Evolutionary conservation across 2,329 filamentous ascomycete species (phyloP), one percentile per base, ranked within the genome.

Genomic region (Alternaria triticimaculans): DNA sequence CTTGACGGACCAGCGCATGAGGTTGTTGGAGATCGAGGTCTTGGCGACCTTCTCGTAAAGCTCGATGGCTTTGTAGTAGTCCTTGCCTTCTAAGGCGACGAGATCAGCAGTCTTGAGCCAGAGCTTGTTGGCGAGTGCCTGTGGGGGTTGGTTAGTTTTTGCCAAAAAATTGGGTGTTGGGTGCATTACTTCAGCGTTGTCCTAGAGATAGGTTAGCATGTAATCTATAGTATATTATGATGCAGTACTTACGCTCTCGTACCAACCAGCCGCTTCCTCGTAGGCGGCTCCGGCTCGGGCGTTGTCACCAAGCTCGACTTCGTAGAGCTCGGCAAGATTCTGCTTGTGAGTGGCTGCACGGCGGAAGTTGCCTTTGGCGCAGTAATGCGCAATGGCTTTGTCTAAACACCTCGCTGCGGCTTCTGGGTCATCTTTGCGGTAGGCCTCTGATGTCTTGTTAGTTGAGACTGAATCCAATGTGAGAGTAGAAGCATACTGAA

Each of bases 21-120:
- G 85, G 80, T 96, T 96, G 84, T 96, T 97, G 80, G 90, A 90
- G 73, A 97, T 89, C 37, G 91, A 91, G 46, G 88, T 87, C 61
- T 88, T 86, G 45, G 93, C 92, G 53, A 97, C 93, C 75, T 91
- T 90, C 80, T 98, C 95, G 82, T 92, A 97, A 71, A 79, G 71
- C 30, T 73, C 73, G 56, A 80, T 79, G 33, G 77, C 76, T 46
- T 79, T 79, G 70, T 79, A 79, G 65, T 79, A 90, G 84, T 97
- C 97, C 78, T 97, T 92, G 63, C 84, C 88, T 60, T 94, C 90
- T 14, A 97, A 82, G 12, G 93, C 96, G 7, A 92, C 87, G 49
- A 97, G 85, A 74, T 98, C 96, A 51, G 93, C 95, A 10, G 94
- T 92, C 83, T 97, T 97, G 70, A 97, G 88, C 85, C 88, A 97